Base-by-base conservation (phyloP, 345 rosid genomes). In the Mercurialis annua region DNA sequence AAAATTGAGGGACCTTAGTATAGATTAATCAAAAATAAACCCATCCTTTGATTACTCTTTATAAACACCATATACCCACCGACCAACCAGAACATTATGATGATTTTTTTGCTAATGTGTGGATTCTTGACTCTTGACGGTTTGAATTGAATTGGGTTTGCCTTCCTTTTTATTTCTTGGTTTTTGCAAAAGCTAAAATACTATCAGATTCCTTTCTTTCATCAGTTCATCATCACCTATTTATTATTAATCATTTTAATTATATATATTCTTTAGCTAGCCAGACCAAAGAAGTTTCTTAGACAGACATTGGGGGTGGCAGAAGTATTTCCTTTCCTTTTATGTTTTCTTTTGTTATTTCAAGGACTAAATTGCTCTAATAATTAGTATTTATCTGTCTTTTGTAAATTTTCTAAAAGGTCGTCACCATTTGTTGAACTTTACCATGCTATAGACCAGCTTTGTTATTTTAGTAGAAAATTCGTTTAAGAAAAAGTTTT, bases 131-230 rank as follows among this genome's bases (percentile, higher is more conserved):
- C 42, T 55, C 65, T 81, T 81, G 75, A 76, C 62, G 77, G 78
- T 75, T 75, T n/a, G n/a, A n/a, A n/a, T 86, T 84, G 87, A 77
- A 82, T 40, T n/a, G n/a, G 44, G 57, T 71, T 73, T 54, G 65
- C 90, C 83, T 87, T 87, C 81, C 83, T 83, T 86, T 66, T 69
- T 81, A 70, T 79, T 40, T 75, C 75, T 87, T 77, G 90, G 85
- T 82, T 80, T 77, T 82, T 71, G 81, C 82, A 85, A 87, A 87
- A 87, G 86, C 79, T 2, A 24, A 72, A 76, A 57, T 75, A 57
- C 72, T 9, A 55, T 17, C 72, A 74, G 82, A 85, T 87, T 85
- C 90, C 83, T 87, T 87, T 79, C 92, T 79, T 85, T 79, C 84
- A 73, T 69, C 59, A 66, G 67, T 34, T 34, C 9, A 9, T 3